phyloP scores from a whole-genome alignment of 2,329 filamentous ascomycete genomes.

The Alternaria incomplexa region DNA sequence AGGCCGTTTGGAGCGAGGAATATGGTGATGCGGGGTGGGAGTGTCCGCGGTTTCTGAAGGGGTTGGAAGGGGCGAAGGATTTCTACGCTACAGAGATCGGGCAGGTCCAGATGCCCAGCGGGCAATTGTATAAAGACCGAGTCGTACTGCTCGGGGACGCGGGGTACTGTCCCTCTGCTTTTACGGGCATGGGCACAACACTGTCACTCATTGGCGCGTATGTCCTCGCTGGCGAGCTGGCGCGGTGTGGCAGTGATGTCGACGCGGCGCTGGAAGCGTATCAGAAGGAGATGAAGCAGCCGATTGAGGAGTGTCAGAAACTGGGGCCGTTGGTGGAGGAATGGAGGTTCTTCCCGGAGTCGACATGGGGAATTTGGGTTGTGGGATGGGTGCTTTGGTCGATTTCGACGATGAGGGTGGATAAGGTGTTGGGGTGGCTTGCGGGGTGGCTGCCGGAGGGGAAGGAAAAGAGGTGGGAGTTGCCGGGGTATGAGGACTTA shows the following conservation, averaged over 20 bases:
- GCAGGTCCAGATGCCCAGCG: constrained; percentile 53
- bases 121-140: constrained; percentile 50
- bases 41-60: constrained; percentile 49
- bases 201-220: constrained; percentile 48
- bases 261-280: constrained; percentile 29
- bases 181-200: constrained; percentile 34
- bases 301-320: constrained; percentile 27
- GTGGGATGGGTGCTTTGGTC: neutral
- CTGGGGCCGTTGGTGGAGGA: neutral
- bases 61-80: constrained; percentile 48
- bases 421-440: neutral
- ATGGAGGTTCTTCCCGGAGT: neutral
- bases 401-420: neutral
- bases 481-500: constrained; percentile 21
- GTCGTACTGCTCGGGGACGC: constrained; percentile 63
- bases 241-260: constrained; percentile 14
- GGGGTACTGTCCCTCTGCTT: constrained; percentile 36
- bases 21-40: constrained; percentile 55
- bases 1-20: constrained; percentile 33
- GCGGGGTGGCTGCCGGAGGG: neutral
- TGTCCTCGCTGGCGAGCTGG: constrained; percentile 47
- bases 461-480: neutral
- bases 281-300: constrained; percentile 21
- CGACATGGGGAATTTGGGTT: neutral
- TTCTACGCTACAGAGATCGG: constrained; percentile 57